These are phyloP conservation scores for Trichosporon sp. DNA, from an alignment of 1,284 basidiomycete genomes.

Conservation along the genomic window DNA sequence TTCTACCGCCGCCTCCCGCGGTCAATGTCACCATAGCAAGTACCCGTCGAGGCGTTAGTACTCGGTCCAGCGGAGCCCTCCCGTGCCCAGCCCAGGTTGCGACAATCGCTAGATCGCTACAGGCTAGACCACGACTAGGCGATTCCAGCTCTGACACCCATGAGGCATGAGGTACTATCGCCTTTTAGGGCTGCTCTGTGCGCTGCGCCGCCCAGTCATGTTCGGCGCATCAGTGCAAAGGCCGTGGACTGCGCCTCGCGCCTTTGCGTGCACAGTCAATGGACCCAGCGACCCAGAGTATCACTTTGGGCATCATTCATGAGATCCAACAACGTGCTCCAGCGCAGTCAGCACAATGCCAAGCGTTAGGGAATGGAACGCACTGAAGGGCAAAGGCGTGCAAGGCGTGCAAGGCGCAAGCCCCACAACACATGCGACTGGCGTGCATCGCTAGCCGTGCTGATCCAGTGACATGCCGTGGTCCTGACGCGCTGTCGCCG, in stretches of 20 bases:
- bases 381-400: background rate
- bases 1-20: background rate
- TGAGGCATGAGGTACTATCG: too few species aligned
- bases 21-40: background rate
- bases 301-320: background rate
- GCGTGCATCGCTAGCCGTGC: too few species aligned
- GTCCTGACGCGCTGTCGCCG: background rate
- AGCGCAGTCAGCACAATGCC: background rate
- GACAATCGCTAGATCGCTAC: background rate
- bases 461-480: background rate
- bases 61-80: background rate
- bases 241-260: too few species aligned
- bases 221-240: too few species aligned
- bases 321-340: too few species aligned
- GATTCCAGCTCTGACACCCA: background rate
- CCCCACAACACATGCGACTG: conserved; percentile 1
- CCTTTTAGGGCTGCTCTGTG: too few species aligned
- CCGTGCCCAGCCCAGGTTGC: background rate
- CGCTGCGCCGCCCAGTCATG: too few species aligned
- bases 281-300: too few species aligned
- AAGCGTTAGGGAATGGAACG: background rate
- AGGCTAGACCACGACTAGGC: background rate
- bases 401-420: too few species aligned
- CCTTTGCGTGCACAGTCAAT: too few species aligned
- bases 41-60: background rate